Evolutionary conservation across 1,139 yeast species (phyloP).

Genomic region (Taphrina populina): DNA sequence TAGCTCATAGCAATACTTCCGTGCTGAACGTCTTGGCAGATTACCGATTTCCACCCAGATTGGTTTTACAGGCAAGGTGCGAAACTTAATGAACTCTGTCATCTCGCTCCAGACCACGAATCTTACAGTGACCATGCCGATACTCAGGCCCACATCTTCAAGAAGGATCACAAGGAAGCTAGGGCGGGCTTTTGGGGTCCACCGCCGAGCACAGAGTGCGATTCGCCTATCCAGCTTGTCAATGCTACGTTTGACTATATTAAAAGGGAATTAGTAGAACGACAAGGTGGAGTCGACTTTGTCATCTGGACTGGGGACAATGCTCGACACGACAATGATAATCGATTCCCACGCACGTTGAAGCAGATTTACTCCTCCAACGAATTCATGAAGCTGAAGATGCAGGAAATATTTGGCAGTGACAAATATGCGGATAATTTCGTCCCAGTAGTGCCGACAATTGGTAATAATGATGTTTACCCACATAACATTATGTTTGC

Average conservation of each 20-base stretch:
- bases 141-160: background rate
- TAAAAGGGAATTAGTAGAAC: constrained; percentile 56
- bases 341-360: constrained; percentile 70
- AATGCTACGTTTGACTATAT: constrained; percentile 69
- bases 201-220: constrained; percentile 75
- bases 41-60: constrained; percentile 85
- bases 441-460: constrained; percentile 40
- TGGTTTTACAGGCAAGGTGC: constrained; percentile 61
- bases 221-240: constrained; percentile 61
- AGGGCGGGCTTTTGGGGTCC: constrained; percentile 70
- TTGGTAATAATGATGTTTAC: constrained; percentile 81
- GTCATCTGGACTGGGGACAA: constrained; percentile 91
- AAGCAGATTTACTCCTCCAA: constrained; percentile 68
- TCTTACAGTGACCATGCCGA: constrained; percentile 36
- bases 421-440: constrained; percentile 47
- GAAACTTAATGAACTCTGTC: constrained; percentile 57
- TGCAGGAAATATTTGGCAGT: constrained; percentile 52
- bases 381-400: constrained; percentile 55
- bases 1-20: background rate
- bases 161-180: constrained; percentile 42
- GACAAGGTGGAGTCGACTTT: constrained; percentile 56
- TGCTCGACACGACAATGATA: constrained; percentile 79
- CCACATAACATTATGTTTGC: constrained; percentile 82
- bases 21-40: constrained; percentile 56
- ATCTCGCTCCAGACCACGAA: constrained; percentile 43